Conservation (phyloP, 306 rosid species). For the Acacia crassicarpa region DNA sequence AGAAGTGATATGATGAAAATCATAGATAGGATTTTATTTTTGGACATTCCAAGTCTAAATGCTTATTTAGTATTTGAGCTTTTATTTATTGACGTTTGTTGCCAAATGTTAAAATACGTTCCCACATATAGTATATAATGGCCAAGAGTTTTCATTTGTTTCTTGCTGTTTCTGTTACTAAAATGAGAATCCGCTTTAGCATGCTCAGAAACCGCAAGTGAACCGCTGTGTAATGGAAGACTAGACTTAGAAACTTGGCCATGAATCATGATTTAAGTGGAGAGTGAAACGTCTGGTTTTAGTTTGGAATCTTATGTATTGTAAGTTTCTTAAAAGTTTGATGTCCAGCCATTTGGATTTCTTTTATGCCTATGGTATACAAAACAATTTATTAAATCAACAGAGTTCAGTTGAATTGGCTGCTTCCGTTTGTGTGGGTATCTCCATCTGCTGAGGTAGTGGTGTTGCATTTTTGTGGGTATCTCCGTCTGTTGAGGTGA, state of each 20-base stretch:
- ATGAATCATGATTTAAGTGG: not conserved
- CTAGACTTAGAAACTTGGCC: not conserved
- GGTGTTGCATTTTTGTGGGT: not conserved
- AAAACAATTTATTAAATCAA: not conserved
- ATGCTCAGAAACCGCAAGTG: not conserved
- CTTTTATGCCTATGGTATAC: not conserved
- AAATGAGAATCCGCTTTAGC: not conserved
- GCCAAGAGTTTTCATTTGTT: not conserved
- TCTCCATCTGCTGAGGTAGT: not conserved
- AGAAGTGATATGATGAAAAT: slow-evolving; percentile 1
- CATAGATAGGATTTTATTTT: not conserved
- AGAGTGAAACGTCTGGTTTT: not conserved
- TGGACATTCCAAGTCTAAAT: not conserved
- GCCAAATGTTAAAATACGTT: not conserved
- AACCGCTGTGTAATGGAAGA: not conserved
- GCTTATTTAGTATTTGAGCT: not conserved
- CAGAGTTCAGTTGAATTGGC: not conserved
- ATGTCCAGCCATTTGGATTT: not conserved
- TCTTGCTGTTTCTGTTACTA: not conserved
- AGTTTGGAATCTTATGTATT: not conserved
- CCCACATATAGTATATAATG: not conserved
- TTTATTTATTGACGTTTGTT: not conserved
- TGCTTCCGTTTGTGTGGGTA: not conserved
- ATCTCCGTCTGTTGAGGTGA: not conserved
- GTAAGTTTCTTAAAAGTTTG: not conserved